A percentile compares a stretch with the other conserved stretches of the same genome.
Evolutionary conservation across 495 filamentous ascomycete species (phyloP).

Genomic region (Pyrenula massariospora): DNA sequence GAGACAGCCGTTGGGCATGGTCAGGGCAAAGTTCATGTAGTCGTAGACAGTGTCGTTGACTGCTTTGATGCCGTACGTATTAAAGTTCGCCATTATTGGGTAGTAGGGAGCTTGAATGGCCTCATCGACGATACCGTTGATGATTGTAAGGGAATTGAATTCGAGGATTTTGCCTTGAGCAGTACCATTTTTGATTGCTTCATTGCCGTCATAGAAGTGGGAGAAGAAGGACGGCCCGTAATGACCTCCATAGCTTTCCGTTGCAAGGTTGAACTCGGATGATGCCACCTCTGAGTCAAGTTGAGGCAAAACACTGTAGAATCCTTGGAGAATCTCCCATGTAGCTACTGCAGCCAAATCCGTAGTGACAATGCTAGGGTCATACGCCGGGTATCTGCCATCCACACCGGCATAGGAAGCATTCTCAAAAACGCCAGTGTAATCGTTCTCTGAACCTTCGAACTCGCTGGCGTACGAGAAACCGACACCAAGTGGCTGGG

Average conservation of each 20-base stretch:
- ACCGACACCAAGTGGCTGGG: conserved; percentile 51
- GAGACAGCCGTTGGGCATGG: conserved; percentile 22
- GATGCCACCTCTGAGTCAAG: conserved; percentile 23
- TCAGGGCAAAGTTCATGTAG: conserved; percentile 20
- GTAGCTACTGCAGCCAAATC: conserved; percentile 33
- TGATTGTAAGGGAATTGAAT: conserved; percentile 29
- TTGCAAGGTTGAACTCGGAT: conserved; percentile 50
- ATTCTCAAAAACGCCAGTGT: conserved; percentile 32
- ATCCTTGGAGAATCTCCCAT: conserved; percentile 33
- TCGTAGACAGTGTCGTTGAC: conserved; percentile 33
- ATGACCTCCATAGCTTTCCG: conserved; percentile 33
- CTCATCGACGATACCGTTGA: conserved; percentile 45
- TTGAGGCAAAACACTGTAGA: conserved; percentile 18
- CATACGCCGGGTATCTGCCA: conserved; percentile 31
- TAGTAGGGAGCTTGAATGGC: conserved; percentile 48
- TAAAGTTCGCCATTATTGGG: conserved; percentile 45
- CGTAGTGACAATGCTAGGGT: conserved; percentile 28
- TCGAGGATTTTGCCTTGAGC: conserved; percentile 37
- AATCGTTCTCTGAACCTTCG: conserved; percentile 27
- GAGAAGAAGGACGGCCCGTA: conserved; percentile 42
- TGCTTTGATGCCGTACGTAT: conserved; percentile 50
- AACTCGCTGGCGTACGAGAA: conserved; percentile 42
- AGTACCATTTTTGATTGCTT: conserved; percentile 33
- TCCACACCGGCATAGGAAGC: conserved; percentile 25
- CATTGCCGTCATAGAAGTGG: conserved; percentile 51